Base-by-base conservation (phyloP, 202 grass and related monocot genomes). In the Zoysia matrella region DNA sequence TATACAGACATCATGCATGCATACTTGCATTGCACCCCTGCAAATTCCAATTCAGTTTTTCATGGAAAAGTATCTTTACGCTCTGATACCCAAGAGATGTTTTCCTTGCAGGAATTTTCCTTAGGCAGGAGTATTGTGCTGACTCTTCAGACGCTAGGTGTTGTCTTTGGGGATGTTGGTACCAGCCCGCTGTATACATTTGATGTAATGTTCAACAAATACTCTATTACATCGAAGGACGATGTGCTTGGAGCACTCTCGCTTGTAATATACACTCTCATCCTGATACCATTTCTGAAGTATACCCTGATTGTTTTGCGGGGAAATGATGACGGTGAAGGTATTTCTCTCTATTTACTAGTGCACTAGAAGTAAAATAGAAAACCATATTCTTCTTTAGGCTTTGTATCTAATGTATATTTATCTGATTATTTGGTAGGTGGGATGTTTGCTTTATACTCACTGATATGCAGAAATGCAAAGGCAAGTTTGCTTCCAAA, bases 161-260 rank as follows among this genome's bases (percentile, higher is more conserved):
- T 98, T 56, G 88, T 98, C 69, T 98, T 98, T 86, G 92, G 95
- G 60, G 95, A 98, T 84, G 95, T 98, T 54, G 92, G 95, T 72
- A 98, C 95, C 30, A 98, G 95, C 53, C 95, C 95, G 8, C 83
- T 98, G 43, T 98, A 98, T 81, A 94, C 95, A 69, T 98, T 98
- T 61, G 95, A 98, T 94, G 85, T 98, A 76, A 95, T 98, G 95
- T 93, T 98, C 81, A 93, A 98, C 79, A 94, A 98, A 80, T 93
- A 94, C 75, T 76, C 90, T 76, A 76, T 91, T 85, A 76, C 75
- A 77, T 75, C 86, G 84, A 98, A 98, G 82, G 86, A 95, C 71
- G 92, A 98, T 88, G 90, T 93, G 69, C 86, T 98, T 36, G 95
- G 95, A 85, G 92, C 95, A 46, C 92, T 98, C 36, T 94, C 95